Conservation (phyloP, 2,329 filamentous ascomycete species). For the Claviceps lovelessii region DNA sequence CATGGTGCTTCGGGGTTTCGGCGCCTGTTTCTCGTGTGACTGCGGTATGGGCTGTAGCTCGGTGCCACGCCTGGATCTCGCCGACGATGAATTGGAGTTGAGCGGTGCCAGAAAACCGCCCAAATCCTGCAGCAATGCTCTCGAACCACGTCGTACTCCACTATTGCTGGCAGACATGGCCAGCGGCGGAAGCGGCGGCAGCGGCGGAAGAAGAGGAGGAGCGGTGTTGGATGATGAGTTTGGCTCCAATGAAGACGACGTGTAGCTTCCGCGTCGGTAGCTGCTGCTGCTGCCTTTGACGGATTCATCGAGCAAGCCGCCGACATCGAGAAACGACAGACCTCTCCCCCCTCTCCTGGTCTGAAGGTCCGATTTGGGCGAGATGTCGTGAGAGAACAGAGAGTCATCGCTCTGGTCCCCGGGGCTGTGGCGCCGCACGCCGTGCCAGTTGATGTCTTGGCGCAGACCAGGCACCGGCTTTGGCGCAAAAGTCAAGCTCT, state of each 20-base stretch:
- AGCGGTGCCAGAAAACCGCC: conserved; percentile 37
- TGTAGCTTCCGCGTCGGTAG: conserved; percentile 25
- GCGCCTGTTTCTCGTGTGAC: conserved; percentile 20
- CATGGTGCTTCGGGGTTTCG: conserved; percentile 17
- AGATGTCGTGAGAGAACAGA: conserved; percentile 22
- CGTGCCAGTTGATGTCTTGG: conserved; percentile 33
- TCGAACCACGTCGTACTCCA: conserved; percentile 39
- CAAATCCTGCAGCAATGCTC: conserved; percentile 44
- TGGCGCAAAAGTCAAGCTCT: conserved; percentile 24
- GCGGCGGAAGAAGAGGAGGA: too few species aligned
- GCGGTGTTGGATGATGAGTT: conserved; percentile 17
- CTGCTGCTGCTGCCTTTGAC: conserved; percentile 14
- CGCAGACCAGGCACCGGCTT: conserved; percentile 17
- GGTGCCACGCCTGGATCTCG: conserved; percentile 22
- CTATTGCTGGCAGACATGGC: conserved; percentile 29
- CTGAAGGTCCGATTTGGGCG: conserved; percentile 14
- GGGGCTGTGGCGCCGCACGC: conserved; percentile 26
- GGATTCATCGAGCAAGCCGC: conserved; percentile 51
- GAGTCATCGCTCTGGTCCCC: conserved; percentile 31
- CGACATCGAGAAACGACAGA: conserved; percentile 76
- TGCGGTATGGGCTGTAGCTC: conserved; percentile 34
- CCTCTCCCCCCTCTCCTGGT: conserved; percentile 20
- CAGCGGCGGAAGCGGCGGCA: conserved; percentile 20
- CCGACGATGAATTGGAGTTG: conserved; percentile 17
- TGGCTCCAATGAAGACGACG: conserved; percentile 27